Evolutionary conservation across 1,284 basidiomycete genomes (phyloP).

Genomic region (Cryptococcus wingfieldii): DNA sequence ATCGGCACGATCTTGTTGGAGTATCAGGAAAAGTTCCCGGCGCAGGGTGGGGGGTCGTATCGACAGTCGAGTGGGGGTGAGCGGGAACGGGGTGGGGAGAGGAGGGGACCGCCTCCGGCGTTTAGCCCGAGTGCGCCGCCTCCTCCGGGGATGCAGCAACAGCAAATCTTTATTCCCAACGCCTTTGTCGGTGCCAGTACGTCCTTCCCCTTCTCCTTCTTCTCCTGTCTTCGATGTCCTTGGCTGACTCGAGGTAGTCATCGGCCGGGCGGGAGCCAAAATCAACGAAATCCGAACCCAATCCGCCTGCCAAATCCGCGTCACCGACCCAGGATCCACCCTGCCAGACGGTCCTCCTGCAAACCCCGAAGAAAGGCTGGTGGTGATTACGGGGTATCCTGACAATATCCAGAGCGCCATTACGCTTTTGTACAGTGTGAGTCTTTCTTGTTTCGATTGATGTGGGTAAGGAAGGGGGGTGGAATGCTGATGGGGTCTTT

Average conservation of each 20-base stretch:
- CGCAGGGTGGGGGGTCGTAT: constrained; percentile 37
- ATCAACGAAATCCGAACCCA: constrained; percentile 96
- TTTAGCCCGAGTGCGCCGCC: constrained; percentile 23
- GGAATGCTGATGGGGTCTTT: background rate
- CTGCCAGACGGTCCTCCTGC: constrained; percentile 48
- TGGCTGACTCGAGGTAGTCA: constrained; percentile 53
- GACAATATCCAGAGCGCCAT: constrained; percentile 96
- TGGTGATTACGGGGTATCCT: constrained; percentile 91
- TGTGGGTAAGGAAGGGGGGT: no score
- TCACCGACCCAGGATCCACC: constrained; percentile 86
- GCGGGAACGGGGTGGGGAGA: constrained; percentile 2
- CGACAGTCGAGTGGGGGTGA: constrained; percentile 29
- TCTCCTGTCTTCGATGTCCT: background rate
- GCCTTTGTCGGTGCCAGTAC: constrained; percentile 86
- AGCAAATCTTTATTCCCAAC: constrained; percentile 98
- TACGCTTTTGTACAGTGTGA: constrained; percentile 66
- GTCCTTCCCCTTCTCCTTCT: constrained; percentile 25
- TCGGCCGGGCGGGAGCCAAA: constrained; percentile 96
- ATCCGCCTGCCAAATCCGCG: constrained; percentile 94
- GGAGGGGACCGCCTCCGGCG: constrained; percentile 9
- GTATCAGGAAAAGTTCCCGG: constrained; percentile 69
- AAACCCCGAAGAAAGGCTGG: constrained; percentile 75
- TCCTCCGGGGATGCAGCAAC: constrained; percentile 64
- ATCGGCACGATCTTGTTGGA: constrained; percentile 96
- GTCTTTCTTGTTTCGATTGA: background rate